Base-by-base conservation (phyloP, 129 eudicot genomes). In the Flaveria linearis region DNA sequence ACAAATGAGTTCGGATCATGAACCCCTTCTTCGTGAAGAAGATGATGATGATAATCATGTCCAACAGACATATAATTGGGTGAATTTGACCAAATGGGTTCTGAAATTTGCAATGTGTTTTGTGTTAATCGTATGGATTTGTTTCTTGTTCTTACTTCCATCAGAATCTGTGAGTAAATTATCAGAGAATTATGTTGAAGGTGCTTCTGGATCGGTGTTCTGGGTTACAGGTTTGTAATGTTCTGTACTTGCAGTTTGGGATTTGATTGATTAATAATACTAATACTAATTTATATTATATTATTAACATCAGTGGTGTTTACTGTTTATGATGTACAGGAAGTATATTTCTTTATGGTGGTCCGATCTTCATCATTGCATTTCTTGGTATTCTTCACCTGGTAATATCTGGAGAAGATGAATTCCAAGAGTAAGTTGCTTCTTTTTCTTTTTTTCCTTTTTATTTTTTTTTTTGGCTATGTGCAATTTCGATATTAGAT, bases 361-460 rank as follows among this genome's bases (percentile, higher is more conserved):
- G 84, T 23, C 96, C 96, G 42, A 75, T 90, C 52, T 80, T 92
- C 45, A 50, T 90, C 49, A 83, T 93, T 56, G 95, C 89, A 30
- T 83, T 90, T 88, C 90, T 93, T 43, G 95, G 75, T 67, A 75
- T 80, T 23, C 67, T 78, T 28, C 81, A 88, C 78, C 81, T 93
- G 14, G 7, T 56, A 69, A 86, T 93, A 74, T 77, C 85, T 3
- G 96, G 83, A 22, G 87, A 88, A 79, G 87, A 92, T 16, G 88
- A 86, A 60, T 41, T 75, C 72, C 82, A 83, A 68, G 78, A 80
- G 98, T 93, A 82, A 62, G 93, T 80, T 26, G 46, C 3, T 45
- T 49, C 20, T 65, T 66, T 6, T 36, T 33, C 5, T 0, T 63
- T 61, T 63, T 63, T 20, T 20, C 0, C 22, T 2, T 43, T 47